Percentiles rank a stretch among this genome's conserved stretches.
Conservation (phyloP, 2,329 filamentous ascomycete species). For the Tolypocladium tropicale region DNA sequence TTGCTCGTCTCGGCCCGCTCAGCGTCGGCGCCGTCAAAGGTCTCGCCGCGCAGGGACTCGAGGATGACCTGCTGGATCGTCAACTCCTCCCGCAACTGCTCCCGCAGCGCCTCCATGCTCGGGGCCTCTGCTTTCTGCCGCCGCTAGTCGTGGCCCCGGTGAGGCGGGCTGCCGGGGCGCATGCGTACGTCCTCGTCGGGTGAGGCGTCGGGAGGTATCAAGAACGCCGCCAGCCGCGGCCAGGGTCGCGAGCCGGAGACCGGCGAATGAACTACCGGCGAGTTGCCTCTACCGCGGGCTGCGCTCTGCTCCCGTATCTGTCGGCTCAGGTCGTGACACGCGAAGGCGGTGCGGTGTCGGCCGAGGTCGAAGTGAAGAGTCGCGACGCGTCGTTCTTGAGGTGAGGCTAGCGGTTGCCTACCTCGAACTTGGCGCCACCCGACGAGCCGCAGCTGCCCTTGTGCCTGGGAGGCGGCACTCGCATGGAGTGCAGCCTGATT, state of each 20-base stretch:
- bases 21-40: conserved; percentile 17
- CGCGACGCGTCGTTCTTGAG: conserved; percentile 1
- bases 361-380: neutral
- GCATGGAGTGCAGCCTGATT: no score
- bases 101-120: conserved; percentile 18
- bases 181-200: neutral
- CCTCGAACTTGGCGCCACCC: no score
- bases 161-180: conserved; percentile 4
- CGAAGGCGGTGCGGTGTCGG: neutral
- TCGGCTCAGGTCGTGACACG: neutral
- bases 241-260: neutral
- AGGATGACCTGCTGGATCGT: conserved; percentile 31
- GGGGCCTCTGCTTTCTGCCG: conserved; percentile 6
- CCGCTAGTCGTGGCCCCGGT: conserved; percentile 6
- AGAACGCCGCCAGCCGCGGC: neutral
- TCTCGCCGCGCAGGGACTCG: conserved; percentile 22
- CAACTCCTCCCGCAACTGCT: conserved; percentile 34
- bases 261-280: neutral
- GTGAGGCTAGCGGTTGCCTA: no score
- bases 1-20: conserved; percentile 15
- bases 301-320: neutral
- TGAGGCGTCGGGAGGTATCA: neutral
- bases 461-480: no score
- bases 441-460: neutral
- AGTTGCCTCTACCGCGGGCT: neutral